These are phyloP conservation scores for Raphanus raphanistrum DNA, from an alignment of 345 rosid species.

Conservation along the genomic window DNA sequence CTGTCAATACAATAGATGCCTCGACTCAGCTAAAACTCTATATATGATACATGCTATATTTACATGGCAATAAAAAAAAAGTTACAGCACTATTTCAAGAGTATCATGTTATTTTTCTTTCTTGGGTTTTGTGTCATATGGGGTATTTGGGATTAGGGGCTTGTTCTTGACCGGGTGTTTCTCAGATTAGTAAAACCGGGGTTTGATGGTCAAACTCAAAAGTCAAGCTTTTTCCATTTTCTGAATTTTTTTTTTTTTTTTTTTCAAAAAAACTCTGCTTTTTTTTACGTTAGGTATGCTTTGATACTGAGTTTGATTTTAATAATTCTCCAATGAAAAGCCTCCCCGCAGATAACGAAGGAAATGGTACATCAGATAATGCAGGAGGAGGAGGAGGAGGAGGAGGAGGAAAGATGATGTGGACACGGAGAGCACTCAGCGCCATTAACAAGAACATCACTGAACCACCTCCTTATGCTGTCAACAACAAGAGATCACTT, in stretches of 20 bases:
- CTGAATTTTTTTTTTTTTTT: too few relatives aligned
- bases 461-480: conserved; percentile 60
- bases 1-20: too few relatives aligned
- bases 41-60: too few relatives aligned
- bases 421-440: conserved; percentile 69
- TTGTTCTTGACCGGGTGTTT: neutral
- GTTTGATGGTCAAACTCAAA: neutral
- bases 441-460: conserved; percentile 59
- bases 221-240: neutral
- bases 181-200: neutral
- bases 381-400: conserved; percentile 52
- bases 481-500: conserved; percentile 61
- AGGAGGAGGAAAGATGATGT: conserved; percentile 59
- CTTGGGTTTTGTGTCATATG: neutral
- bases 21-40: too few relatives aligned
- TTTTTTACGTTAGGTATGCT: neutral
- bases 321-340: neutral
- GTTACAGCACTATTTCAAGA: too few relatives aligned
- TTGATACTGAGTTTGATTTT: neutral
- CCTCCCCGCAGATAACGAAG: conserved; percentile 23
- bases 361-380: conserved; percentile 60
- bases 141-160: neutral
- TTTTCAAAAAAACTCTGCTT: neutral
- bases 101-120: neutral
- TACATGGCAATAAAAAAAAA: too few relatives aligned